Conservation (phyloP, 2,329 filamentous ascomycete species). For the Cladophialophora yegresii region DNA sequence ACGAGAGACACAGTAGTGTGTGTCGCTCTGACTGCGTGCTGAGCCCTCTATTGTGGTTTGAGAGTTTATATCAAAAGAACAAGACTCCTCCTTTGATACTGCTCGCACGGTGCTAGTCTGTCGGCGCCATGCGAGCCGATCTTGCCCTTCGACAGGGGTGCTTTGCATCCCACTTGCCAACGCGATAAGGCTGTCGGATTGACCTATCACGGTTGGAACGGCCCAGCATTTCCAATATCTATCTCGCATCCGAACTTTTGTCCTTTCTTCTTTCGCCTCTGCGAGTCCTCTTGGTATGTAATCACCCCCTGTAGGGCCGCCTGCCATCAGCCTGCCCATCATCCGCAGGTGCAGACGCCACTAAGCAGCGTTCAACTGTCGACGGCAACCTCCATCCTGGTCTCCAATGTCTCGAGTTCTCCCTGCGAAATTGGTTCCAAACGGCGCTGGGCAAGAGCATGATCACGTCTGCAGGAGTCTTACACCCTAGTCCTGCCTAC, state of each 20-base stretch:
- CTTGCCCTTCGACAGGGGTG: background rate
- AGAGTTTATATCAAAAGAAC: background rate
- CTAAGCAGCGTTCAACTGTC: background rate
- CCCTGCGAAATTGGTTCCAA: background rate
- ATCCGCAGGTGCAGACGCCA: background rate
- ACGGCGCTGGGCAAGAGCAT: background rate
- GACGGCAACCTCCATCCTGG: background rate
- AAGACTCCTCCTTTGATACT: background rate
- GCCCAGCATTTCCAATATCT: constrained; percentile 1
- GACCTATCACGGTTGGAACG: background rate
- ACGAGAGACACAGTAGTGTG: background rate
- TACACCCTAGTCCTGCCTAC: background rate
- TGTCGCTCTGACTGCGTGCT: background rate
- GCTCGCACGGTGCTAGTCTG: background rate
- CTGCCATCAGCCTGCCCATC: background rate
- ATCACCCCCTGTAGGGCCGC: background rate
- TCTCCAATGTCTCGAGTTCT: background rate
- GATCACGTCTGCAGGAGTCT: background rate
- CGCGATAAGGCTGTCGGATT: background rate
- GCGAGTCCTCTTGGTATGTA: background rate
- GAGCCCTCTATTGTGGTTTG: background rate
- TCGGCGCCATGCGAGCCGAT: background rate
- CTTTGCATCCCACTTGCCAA: background rate
- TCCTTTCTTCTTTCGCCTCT: background rate
- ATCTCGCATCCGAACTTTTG: constrained; percentile 2